These are phyloP conservation scores for Avena eriantha DNA, from an alignment of 176 grass and related monocot genomes.

Conservation along the genomic window DNA sequence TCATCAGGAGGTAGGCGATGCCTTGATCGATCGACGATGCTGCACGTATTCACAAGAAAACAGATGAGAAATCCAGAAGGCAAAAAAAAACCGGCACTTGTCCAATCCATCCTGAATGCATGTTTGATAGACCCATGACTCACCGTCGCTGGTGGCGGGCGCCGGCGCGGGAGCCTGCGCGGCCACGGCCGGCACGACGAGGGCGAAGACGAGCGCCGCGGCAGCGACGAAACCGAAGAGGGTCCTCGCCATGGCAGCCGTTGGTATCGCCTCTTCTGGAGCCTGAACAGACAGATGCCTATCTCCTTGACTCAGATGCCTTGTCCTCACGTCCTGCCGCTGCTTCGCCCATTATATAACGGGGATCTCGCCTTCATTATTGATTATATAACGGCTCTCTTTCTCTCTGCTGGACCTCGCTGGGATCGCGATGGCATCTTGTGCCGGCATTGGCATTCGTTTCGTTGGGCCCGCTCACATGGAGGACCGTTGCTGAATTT, in stretches of 20 bases:
- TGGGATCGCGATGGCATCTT: slow-evolving; percentile 54
- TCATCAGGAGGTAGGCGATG: slow-evolving; percentile 66
- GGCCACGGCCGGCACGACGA: slow-evolving; percentile 18
- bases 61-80: neutral
- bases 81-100: neutral
- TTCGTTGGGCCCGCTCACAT: slow-evolving; percentile 43
- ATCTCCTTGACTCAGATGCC: neutral
- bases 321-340: slow-evolving; percentile 23
- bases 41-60: slow-evolving; percentile 11
- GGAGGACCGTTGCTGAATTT: slow-evolving; percentile 41
- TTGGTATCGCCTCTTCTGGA: neutral
- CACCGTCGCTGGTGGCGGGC: slow-evolving; percentile 63
- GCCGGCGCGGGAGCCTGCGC: slow-evolving; percentile 63
- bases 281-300: neutral
- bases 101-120: neutral
- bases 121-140: neutral
- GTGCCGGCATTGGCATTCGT: slow-evolving; percentile 11
- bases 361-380: slow-evolving; percentile 24
- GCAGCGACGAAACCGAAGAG: slow-evolving; percentile 2
- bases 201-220: slow-evolving; percentile 41
- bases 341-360: slow-evolving; percentile 23
- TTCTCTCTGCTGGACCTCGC: slow-evolving; percentile 54
- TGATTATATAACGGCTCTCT: slow-evolving; percentile 41
- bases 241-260: slow-evolving; percentile 46
- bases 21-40: slow-evolving; percentile 58